Base-by-base conservation (phyloP, 2,329 filamentous ascomycete genomes). In the Ophiostoma fasciatum region DNA sequence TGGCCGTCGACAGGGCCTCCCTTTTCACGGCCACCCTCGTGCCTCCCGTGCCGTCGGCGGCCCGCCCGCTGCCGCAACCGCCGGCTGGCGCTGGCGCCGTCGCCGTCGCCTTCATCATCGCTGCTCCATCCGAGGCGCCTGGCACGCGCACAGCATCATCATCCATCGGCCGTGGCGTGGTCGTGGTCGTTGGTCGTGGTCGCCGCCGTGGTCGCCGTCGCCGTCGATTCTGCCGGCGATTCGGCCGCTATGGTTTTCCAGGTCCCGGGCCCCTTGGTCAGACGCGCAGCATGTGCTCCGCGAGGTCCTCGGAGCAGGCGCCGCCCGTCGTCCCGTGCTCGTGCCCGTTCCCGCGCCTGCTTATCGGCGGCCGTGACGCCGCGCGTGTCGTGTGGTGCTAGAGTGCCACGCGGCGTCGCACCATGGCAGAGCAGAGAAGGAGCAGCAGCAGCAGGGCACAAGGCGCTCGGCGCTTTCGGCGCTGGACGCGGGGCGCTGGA, bases 21-120 rank as follows among this genome's bases (percentile, higher is more conserved):
- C 54, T 59, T 49, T 62, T 63, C 39, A 61, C 34, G 12, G 25
- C 28, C 21, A 36, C 42, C 38, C 45, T 48, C 39, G 49, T 42
- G 40, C 56, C 57, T 43, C 60, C 59, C 17, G 22, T 20, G 26
- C 33, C 27, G 22, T 34, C 31, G 26, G 31, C 28, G 22, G n/a
- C n/a, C n/a, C n/a, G n/a, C n/a, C n/a, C n/a, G n/a, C n/a, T n/a
- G n/a, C n/a, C n/a, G n/a, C n/a, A n/a, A n/a, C n/a, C n/a, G n/a
- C n/a, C n/a, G n/a, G n/a, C 17, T 29, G 31, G 34, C 22, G 27
- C 34, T 19, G 30, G 26, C 11, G 23, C 11, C 38, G 42, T 47
- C 38, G 49, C 44, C 33, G 49, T 51, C 26, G 38, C 13, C 11
- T 28, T 14, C 6, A 25, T 36, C 41, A 42, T 62, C 61, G 35